Evolutionary conservation across 306 rosid species (phyloP).

Genomic region (Spatholobus suberectus): DNA sequence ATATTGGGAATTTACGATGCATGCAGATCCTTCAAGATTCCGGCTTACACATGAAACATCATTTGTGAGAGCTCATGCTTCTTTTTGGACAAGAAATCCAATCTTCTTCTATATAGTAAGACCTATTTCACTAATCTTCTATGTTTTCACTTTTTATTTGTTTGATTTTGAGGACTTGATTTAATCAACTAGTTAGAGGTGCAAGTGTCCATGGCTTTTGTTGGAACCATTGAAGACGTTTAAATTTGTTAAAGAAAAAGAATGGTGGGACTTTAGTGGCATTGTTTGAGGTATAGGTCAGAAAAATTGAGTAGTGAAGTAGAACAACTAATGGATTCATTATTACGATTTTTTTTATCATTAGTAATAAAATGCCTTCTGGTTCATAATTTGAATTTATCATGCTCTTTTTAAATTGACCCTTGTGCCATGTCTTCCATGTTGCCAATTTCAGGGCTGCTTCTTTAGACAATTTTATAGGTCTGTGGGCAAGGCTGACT

Average conservation of each 20-base stretch:
- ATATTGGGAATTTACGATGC: slow-evolving; percentile 5
- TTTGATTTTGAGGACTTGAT: background rate
- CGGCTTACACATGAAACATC: slow-evolving; percentile 94
- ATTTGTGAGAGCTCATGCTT: slow-evolving; percentile 86
- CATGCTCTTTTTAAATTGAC: background rate
- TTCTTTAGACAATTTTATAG: slow-evolving; percentile 88
- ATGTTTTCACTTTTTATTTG: slow-evolving; percentile 23
- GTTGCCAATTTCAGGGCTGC: slow-evolving; percentile 75
- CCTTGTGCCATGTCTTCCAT: slow-evolving; percentile 1
- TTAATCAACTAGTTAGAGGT: background rate
- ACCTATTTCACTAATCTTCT: slow-evolving; percentile 27
- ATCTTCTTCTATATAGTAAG: slow-evolving; percentile 91
- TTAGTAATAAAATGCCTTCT: background rate
- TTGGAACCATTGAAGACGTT: background rate
- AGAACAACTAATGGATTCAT: background rate
- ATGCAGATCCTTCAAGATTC: slow-evolving; percentile 83
- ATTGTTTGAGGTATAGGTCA: background rate
- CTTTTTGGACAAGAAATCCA: slow-evolving; percentile 76
- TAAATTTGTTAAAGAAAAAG: background rate
- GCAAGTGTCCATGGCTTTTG: background rate
- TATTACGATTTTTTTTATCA: background rate
- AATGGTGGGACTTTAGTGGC: background rate
- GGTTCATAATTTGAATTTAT: background rate
- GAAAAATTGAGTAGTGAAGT: background rate
- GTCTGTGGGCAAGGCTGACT: slow-evolving; percentile 88